phyloP scores from a whole-genome alignment of 2,329 filamentous ascomycete genomes.

The Colletotrichum tabaci region DNA sequence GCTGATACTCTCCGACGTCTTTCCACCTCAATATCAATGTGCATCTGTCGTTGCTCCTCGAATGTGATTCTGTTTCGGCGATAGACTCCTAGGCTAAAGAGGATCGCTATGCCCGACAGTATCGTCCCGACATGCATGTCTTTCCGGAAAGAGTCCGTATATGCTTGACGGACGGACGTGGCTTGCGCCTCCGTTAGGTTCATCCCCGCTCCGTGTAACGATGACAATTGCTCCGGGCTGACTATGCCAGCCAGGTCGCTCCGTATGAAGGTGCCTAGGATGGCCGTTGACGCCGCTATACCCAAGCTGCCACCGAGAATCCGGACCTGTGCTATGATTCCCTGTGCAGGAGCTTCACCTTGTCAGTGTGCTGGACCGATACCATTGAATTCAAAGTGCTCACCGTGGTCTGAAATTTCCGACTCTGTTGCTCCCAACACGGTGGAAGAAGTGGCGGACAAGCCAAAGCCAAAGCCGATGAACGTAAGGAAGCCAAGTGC shows the following conservation, averaged over 20 bases:
- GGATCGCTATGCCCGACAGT: constrained; percentile 57
- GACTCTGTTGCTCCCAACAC: constrained; percentile 61
- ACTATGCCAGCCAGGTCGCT: constrained; percentile 49
- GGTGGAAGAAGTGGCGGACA: constrained; percentile 63
- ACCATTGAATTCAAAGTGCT: constrained; percentile 29
- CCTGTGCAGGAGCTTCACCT: constrained; percentile 64
- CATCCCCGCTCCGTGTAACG: constrained; percentile 44
- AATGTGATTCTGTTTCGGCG: constrained; percentile 51
- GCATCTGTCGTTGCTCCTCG: constrained; percentile 45
- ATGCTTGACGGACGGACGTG: constrained; percentile 54
- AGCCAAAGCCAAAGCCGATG: constrained; percentile 67
- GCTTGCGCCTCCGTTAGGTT: constrained; percentile 49
- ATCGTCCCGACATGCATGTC: constrained; percentile 64
- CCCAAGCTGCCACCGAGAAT: constrained; percentile 69
- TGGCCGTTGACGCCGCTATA: constrained; percentile 66
- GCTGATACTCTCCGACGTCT: constrained; percentile 34
- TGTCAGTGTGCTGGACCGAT: constrained; percentile 23
- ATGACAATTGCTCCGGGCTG: constrained; percentile 48
- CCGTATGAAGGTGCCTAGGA: constrained; percentile 54
- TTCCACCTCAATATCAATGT: constrained; percentile 30
- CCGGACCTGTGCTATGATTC: constrained; percentile 65
- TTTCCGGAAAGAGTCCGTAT: constrained; percentile 60
- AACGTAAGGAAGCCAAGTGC: constrained; percentile 65
- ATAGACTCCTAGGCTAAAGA: constrained; percentile 59
- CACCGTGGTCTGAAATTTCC: constrained; percentile 62